Evolutionary conservation across 768 basidiomycete genomes (phyloP), one percentile per base, ranked within the genome.

Genomic region (Tylopilus plumbeoviolaceoides): DNA sequence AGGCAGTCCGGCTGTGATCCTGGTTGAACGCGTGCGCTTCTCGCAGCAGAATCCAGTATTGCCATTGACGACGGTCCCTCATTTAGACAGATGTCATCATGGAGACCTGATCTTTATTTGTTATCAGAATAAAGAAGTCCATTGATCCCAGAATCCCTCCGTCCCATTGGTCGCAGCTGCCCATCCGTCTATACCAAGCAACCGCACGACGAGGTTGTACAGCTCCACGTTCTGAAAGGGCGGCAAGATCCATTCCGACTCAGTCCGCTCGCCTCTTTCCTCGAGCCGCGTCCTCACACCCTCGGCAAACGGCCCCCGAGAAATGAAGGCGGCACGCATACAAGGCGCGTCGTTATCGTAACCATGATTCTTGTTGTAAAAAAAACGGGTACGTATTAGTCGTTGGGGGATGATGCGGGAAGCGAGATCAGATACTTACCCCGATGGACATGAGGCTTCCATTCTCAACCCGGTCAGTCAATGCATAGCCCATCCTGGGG

Each of bases 251-350:
- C 82, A 86, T 41, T 47, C 59, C 30, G 30, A 7, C 4, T 17
- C 33, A 47, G 78, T 72, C 5, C 75, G 17, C 23, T 36, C 67
- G 70, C 17, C 63, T 30, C 46, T 44, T 8, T 45, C 31, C 9
- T 14, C 31, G 17, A 44, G 15, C 10, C 23, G 53, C n/a, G 43
- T 44, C 28, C 28, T 59, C 46, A 52, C 46, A 9, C 40, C 35
- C 18, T 57, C 66, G 9, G 87, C 81, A 69, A 93, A 93, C 0
- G 92, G 91, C 0, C 92, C 91, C 64, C 89, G 87, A 14, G 91
- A 90, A 54, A 94, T 82, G 70, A 95, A 95, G 68, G 91, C 83
- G 2, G 92, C 90, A 49, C 83, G 83, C 93, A 95, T 95, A 6
- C 83, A 75, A 12, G 73, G 60, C 47, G 83, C 83, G 18, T 78